phyloP scores from a whole-genome alignment of 2,329 filamentous ascomycete species.

The Emmonsiellopsis sp. region DNA sequence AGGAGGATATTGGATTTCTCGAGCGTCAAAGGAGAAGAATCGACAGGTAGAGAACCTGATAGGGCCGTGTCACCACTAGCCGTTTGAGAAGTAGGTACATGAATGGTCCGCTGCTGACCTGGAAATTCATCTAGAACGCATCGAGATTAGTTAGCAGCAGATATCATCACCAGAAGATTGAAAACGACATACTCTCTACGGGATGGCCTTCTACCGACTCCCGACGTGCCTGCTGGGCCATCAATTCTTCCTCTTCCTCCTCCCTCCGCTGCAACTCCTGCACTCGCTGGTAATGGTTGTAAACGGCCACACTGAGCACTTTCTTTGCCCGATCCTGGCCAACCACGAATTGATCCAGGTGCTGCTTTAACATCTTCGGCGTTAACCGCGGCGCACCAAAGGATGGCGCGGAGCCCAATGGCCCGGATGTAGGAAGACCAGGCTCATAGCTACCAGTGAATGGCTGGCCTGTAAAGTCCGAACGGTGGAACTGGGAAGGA shows the following conservation, averaged over 20 bases:
- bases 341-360: conserved; percentile 91
- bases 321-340: conserved; percentile 90
- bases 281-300: conserved; percentile 91
- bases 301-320: conserved; percentile 82
- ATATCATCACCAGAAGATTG: background rate
- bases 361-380: conserved; percentile 65
- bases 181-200: conserved; percentile 56
- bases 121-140: conserved; percentile 48
- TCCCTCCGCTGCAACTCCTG: conserved; percentile 65
- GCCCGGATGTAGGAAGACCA: conserved; percentile 51
- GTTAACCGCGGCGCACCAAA: conserved; percentile 51
- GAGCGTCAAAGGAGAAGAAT: conserved; percentile 58
- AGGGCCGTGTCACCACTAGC: conserved; percentile 14
- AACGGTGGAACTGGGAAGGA: conserved; percentile 44
- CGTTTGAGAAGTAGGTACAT: conserved; percentile 21
- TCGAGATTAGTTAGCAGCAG: background rate
- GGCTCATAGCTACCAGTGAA: conserved; percentile 56
- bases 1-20: conserved; percentile 94
- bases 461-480: conserved; percentile 54
- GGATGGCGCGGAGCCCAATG: conserved; percentile 49
- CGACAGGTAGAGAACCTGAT: conserved; percentile 27
- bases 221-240: conserved; percentile 60
- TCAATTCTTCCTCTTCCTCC: conserved; percentile 65
- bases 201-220: conserved; percentile 63
- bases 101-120: conserved; percentile 48